Base-by-base conservation (phyloP, 345 rosid genomes). In the Brassica nigra region DNA sequence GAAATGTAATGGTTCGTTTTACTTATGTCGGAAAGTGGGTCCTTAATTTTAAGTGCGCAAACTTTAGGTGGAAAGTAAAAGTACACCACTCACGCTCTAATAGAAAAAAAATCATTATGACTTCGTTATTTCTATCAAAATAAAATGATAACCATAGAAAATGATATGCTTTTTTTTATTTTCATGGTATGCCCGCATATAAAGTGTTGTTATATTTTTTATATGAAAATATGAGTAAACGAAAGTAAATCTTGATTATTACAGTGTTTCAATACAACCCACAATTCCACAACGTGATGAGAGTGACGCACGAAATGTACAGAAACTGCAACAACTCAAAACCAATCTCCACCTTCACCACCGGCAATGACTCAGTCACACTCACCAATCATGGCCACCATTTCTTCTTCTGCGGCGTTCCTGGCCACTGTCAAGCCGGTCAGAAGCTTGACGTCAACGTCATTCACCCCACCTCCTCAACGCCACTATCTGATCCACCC, bases 391-490 rank as follows among this genome's bases (percentile, higher is more conserved):
- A 80, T 10, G 94, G 98, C 69, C 99, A 95, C 85, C 97, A 95
- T 77, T 93, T n/a, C 83, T 95, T 89, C 71, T 81, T 95, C 81
- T 93, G 98, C 30, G 98, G 97, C 2, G 92, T 90, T 66, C 98
- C 97, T 0, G 98, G 99, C 61, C 99, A 95, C 55, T 93, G 98
- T 74, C 92, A 82, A 36, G 84, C 89, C 4, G 97, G 99, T 2
- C 99, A 93, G 83, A 95, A 91, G 84, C 90, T 95, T 3, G 98
- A 93, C 85, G 86, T 95, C 44, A 88, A 93, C 67, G 95, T 95
- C 18, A 86, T 83, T 18, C 88, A 82, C 8, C 27, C 79, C 0
- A 28, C 70, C 5, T 79, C 97, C 33, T 84, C 90, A 2, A 15
- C 82, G 12, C 84, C 89, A 11, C 37, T 89, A 20, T 76, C 89